phyloP scores from a whole-genome alignment of 306 rosid genomes.

The Vigna angularis region DNA sequence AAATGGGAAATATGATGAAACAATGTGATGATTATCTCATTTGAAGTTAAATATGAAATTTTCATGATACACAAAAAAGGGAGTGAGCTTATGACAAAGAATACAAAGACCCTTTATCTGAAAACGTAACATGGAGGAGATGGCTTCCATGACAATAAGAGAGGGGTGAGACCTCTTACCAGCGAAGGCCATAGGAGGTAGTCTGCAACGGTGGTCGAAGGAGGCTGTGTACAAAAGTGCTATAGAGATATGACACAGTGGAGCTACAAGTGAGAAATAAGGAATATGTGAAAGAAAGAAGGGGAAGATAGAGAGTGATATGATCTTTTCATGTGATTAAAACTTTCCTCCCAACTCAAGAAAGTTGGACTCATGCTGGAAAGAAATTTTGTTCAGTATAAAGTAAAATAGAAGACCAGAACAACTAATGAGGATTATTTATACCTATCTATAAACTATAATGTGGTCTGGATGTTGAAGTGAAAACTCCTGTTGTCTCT shows the following conservation, averaged over 20 bases:
- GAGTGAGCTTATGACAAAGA: background rate
- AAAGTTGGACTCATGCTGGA: background rate
- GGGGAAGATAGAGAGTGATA: too few relatives aligned
- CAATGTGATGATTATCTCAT: too few relatives aligned
- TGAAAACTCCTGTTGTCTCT: constrained; percentile 2
- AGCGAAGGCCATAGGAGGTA: background rate
- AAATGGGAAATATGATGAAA: too few relatives aligned
- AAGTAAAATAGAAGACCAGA: background rate
- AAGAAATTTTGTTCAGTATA: constrained; percentile 33
- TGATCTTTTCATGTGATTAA: too few relatives aligned
- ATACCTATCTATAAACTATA: constrained; percentile 11
- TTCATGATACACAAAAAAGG: background rate
- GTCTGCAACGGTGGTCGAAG: background rate
- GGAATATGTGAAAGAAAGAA: background rate
- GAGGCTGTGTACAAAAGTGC: background rate
- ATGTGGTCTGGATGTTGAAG: constrained; percentile 26
- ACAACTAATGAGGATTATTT: background rate
- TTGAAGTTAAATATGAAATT: background rate
- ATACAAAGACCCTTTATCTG: too few relatives aligned
- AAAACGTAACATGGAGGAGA: background rate
- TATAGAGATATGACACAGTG: background rate
- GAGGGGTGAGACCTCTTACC: background rate
- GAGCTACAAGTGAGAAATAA: background rate
- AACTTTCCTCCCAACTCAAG: too few relatives aligned
- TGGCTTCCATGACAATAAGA: background rate